Base-by-base conservation (phyloP, 2,329 filamentous ascomycete species). In the Aureobasidium lini region DNA sequence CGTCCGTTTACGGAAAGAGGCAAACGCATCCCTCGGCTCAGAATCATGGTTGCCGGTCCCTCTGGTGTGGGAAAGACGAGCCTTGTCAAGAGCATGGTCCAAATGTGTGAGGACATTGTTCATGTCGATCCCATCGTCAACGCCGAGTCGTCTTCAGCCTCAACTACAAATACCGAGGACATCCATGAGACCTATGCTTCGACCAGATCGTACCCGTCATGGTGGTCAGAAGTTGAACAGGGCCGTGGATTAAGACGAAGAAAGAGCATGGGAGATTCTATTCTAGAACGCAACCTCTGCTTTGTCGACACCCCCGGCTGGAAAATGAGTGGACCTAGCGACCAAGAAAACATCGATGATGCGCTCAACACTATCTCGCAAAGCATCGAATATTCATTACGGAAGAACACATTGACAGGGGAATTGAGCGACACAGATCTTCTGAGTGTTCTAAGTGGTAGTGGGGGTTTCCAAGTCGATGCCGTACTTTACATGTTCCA, bases 221-320 rank as follows among this genome's bases (percentile, higher is more conserved):
- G 94, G 94, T 95, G 89, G 87, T 86, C 86, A 13, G 88, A 94
- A 67, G 73, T 90, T 50, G 87, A 92, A 59, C 84, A 87, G 62
- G 84, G 81, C 60, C 78, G 78, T 29, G 75, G 82, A 62, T 78
- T 82, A 48, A 81, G 85, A 68, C 81, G 76, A 32, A 74, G 87
- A 66, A 89, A 86, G 69, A 93, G 88, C 67, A 76, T 84, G 54
- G 85, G 85, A 7, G 91, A 94, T 63, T 82, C 84, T 23, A 82
- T 96, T 40, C 76, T 97, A 47, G 93, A 97, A 69, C 84, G 93
- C 32, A 99, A 99, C 69, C 75, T 99, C 5, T 96, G 90, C 72
- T 96, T 99, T 69, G 85, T 96, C 60, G 93, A 97, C 74, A 93
- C 89, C 2, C 84, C 87, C 10, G 85, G 86, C 11, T 84, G 83